Base-by-base conservation (phyloP, 208 protist genomes). In the Crithidia expoeki region DNA sequence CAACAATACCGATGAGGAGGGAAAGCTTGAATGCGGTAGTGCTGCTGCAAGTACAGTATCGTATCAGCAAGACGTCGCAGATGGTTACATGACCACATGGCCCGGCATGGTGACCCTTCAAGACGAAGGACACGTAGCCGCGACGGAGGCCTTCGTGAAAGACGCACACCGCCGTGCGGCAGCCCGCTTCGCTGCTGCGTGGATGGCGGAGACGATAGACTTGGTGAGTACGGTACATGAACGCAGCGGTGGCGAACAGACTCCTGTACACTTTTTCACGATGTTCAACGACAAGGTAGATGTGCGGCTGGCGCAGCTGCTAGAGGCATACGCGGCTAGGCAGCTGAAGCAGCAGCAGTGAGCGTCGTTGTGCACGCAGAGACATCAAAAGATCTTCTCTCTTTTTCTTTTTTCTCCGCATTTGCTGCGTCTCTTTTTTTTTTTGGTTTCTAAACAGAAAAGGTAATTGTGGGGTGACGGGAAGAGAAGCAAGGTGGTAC, bases 271-370 rank as follows among this genome's bases (percentile, higher is more conserved):
- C 23, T 46, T 75, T 40, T 75, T 75, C 46, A 69, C 62, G 0
- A 68, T 75, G 70, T 68, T 61, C 33, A 68, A 75, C 46, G 70
- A 68, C 32, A 6, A 47, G 32, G 70, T 64, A 23, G 70, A 69
- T 64, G 53, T 46, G 51, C 70, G 70, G 10, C 42, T 75, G 53
- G 50, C 60, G 53, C 70, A 75, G 44, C 60, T 75, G 61, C 42
- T 75, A 23, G 42, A 57, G 1, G 70, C 70, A 17, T 68, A 75
- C 34, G 70, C 57, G 19, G 17, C 46, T 33, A 4, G 36, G 47
- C 44, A 23, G 23, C 55, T 25, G 55, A 40, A 30, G n/a, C n/a
- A n/a, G n/a, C n/a, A n/a, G n/a, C n/a, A n/a, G n/a, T n/a, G n/a
- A 28, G 33, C 55, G 2, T 27, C 55, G 55, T 23, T 28, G 14